Evolutionary conservation across 2,329 filamentous ascomycete species (phyloP), one percentile per base, ranked within the genome.

Genomic region (Penicillium paneum): DNA sequence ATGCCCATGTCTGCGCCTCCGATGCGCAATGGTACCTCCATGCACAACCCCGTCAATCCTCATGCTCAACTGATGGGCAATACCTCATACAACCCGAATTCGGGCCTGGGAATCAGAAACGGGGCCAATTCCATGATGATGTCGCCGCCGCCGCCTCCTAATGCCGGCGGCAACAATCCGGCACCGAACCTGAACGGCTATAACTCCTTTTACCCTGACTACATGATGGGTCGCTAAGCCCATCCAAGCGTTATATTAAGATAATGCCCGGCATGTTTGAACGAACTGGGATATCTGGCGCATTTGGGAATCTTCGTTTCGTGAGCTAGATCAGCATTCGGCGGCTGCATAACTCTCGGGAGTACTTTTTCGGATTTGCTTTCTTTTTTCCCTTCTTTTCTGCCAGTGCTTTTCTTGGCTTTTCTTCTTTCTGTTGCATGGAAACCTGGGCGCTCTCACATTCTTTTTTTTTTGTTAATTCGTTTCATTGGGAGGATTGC

Each of bases 191-290:
- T 70, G 61, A 70, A 69, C 36, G 66, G 67, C 50, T 73, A 68
- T 63, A 71, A 69, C 63, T 64, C 68, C 57, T 69, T 70, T 55
- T 78, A 75, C 64, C 74, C 74, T 54, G 76, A 78, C 64, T 78
- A 78, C 66, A 78, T 78, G 76, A 75, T 78, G 70, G 76, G 76
- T 60, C 74, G 76, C 56, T 78, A 68, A 71, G 59, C 45, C 44
- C 52, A 53, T 41, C 56, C 24, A 56, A 60, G 55, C 55, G 64
- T 63, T 56, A 60, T 61, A 60, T 64, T 60, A 61, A 65, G 61
- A 65, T 73, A 66, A 74, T 72, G 71, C 71, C 70, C 70, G 71
- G 67, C 70, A 75, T 73, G 72, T 73, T 74, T 74, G 70, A 73
- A 63, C 56, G 63, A 66, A 68, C 63, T 71, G 67, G 69, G 67